Evolutionary conservation across 2,329 filamentous ascomycete species (phyloP).

Genomic region (Penicillium sp.): DNA sequence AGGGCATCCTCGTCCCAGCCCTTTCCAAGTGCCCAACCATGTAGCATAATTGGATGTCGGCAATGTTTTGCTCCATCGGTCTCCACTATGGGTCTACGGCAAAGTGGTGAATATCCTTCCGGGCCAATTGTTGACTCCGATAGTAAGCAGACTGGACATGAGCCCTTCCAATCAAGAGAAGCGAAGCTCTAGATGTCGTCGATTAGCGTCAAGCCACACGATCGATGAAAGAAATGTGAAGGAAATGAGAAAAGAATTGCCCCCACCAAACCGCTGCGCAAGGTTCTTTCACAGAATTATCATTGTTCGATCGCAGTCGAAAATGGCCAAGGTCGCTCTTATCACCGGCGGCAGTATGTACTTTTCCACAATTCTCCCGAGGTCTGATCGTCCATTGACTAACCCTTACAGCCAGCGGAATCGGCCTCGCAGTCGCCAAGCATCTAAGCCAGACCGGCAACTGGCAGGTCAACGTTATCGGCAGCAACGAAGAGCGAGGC

Average conservation of each 20-base stretch:
- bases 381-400: not conserved
- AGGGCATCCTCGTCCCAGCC: too few species aligned
- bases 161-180: not conserved
- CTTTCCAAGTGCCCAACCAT: not conserved
- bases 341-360: constrained; percentile 13
- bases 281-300: not conserved
- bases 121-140: not conserved
- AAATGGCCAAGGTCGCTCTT: constrained; percentile 4
- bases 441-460: constrained; percentile 33
- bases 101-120: not conserved
- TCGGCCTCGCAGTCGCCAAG: constrained; percentile 44
- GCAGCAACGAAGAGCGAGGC: constrained; percentile 37
- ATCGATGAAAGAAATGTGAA: not conserved
- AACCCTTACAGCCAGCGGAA: constrained; percentile 33
- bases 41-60: not conserved
- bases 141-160: not conserved
- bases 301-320: not conserved
- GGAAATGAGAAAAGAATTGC: too few species aligned
- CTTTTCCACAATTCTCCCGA: not conserved
- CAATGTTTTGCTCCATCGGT: not conserved
- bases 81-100: not conserved
- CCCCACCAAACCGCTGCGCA: not conserved
- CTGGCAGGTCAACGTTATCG: constrained; percentile 42
- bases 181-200: not conserved
- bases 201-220: not conserved